Evolutionary conservation across 1,139 yeast species (phyloP), one percentile per base, ranked within the genome.

Genomic region (Pichia sorboxylosa): DNA sequence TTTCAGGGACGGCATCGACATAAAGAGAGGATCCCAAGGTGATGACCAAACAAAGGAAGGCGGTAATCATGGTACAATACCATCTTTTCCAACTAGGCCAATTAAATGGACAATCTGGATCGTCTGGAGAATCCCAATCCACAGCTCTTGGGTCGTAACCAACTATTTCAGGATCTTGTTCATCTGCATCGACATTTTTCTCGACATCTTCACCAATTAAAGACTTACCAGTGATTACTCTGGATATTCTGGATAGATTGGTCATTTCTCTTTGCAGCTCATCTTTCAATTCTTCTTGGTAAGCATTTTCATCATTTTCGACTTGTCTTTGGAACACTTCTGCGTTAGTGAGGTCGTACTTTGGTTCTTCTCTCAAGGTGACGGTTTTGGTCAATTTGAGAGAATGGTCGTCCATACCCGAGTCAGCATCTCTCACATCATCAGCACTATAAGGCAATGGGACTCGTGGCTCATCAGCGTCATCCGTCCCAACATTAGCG

Each of bases 21-120:
- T 64, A 78, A 36, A 78, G 59, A 0, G 87, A 78, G 0, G 84
- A 74, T 17, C 87, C 85, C 48, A 78, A 64, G 0, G 83, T 70
- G 28, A 77, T 78, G 34, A 73, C 77, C 30, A 78, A 61, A 60
- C 85, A 77, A 34, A 73, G 59, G 18, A 61, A 39, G 0, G 85
- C 84, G 6, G 74, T 70, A 1, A 72, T 64, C 66, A 72, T 63
- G 0, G 85, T 75, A 33, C 72, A 59, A 35, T 55, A 52, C 84
- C 85, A 77, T 54, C 69, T 74, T 47, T 66, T 73, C 66, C 68
- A 59, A 1, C 33, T 17, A 2, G 80, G 64, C 83, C 84, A 78
- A 49, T 76, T 77, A 38, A 62, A 63, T 6, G 87, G 87, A 48
- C 75, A 69, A 26, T 52, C 79, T 30, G 60, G 62, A 49, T 78